Percentiles rank a stretch among this genome's conserved stretches.
These are phyloP conservation scores for Ascochyta viciae-villosae DNA, from an alignment of 2,329 filamentous ascomycete genomes.

Conservation along the genomic window DNA sequence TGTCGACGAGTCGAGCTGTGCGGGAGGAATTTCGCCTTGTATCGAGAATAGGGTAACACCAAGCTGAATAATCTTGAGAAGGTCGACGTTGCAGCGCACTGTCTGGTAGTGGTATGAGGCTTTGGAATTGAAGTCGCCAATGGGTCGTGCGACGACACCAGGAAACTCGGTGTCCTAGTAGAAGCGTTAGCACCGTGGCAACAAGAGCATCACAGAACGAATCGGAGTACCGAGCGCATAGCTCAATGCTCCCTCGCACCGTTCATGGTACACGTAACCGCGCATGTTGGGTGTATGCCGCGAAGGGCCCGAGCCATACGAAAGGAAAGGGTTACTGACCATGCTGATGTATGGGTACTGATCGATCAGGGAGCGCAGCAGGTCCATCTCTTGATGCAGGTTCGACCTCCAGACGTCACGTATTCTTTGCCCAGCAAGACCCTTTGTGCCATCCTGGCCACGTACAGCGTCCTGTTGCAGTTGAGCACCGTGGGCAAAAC, in stretches of 20 bases:
- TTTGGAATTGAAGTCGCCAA: constrained; percentile 92
- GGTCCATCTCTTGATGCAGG: constrained; percentile 86
- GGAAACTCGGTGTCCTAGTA: constrained; percentile 93
- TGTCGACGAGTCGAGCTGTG: constrained; percentile 62
- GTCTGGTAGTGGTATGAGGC: constrained; percentile 99
- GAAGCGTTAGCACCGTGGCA: constrained; percentile 22
- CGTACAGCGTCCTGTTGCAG: constrained; percentile 59
- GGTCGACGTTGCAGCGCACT: constrained; percentile 93
- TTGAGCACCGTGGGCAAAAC: constrained; percentile 77
- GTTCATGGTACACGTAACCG: constrained; percentile 18
- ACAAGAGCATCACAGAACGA: background rate
- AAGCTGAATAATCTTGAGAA: constrained; percentile 96
- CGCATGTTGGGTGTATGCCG: constrained; percentile 16
- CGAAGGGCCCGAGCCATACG: constrained; percentile 3
- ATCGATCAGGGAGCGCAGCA: constrained; percentile 81
- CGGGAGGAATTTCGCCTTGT: constrained; percentile 84
- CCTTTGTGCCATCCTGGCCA: constrained; percentile 63
- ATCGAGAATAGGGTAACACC: constrained; percentile 93
- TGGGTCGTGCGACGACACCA: constrained; percentile 94
- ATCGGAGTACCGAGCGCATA: constrained; percentile 16
- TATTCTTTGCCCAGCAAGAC: constrained; percentile 75
- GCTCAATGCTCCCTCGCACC: constrained; percentile 6
- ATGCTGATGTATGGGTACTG: constrained; percentile 97
- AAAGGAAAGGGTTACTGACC: constrained; percentile 64
- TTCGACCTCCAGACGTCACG: constrained; percentile 96